Evolutionary conservation across 371 early-diverging fungal genomes (phyloP).

Genomic region (Syncephalastrum racemosum): DNA sequence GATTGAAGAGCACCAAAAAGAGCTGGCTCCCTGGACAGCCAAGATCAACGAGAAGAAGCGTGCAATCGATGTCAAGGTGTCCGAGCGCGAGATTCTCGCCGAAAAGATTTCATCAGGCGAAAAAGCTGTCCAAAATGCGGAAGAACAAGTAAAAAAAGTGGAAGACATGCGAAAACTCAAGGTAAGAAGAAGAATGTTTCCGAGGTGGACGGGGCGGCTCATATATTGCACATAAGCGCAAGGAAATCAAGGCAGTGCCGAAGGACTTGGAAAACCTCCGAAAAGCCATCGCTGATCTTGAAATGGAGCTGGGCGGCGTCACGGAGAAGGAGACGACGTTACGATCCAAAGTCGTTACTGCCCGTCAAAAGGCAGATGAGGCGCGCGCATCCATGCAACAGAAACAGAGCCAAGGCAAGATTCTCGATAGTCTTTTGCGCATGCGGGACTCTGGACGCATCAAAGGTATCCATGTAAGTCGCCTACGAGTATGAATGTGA

Average conservation of each 20-base stretch:
- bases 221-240: slow-evolving; percentile 1
- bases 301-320: slow-evolving; percentile 14
- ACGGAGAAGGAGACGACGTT: slow-evolving; percentile 3
- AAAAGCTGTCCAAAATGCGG: slow-evolving; percentile 62
- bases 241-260: slow-evolving; percentile 24
- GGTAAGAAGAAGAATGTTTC: slow-evolving; percentile 7
- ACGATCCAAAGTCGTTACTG: slow-evolving; percentile 25
- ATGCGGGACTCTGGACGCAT: slow-evolving; percentile 82
- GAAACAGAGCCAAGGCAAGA: slow-evolving; percentile 73
- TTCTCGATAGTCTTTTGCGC: slow-evolving; percentile 71
- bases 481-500: neutral
- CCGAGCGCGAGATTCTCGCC: slow-evolving; percentile 74
- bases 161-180: slow-evolving; percentile 23
- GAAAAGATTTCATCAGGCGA: slow-evolving; percentile 55
- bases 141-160: slow-evolving; percentile 48
- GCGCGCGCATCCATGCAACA: slow-evolving; percentile 63
- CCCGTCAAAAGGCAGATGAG: slow-evolving; percentile 70
- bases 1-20: slow-evolving; percentile 75
- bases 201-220: neutral
- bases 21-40: slow-evolving; percentile 84
- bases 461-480: slow-evolving; percentile 76
- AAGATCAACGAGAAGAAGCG: slow-evolving; percentile 74
- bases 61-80: slow-evolving; percentile 72
- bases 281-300: slow-evolving; percentile 35
- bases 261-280: slow-evolving; percentile 53